A percentile compares a stretch with the other conserved stretches of the same genome.
Evolutionary conservation across 768 basidiomycete species (phyloP).

Genomic region (Lactarius quietus): DNA sequence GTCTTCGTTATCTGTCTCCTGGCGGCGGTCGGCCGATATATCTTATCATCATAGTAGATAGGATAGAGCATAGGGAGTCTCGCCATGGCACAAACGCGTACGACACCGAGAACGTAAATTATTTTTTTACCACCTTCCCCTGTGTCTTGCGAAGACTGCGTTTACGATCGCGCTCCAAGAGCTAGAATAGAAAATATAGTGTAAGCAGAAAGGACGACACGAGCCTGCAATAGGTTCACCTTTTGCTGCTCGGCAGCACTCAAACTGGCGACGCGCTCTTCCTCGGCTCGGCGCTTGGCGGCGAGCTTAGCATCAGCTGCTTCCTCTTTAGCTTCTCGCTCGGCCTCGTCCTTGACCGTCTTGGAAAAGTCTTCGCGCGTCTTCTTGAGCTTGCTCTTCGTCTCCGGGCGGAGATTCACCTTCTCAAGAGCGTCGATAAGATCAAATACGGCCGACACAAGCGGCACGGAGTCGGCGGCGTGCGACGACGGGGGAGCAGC

Average conservation of each 20-base stretch:
- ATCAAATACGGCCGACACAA: slow-evolving; percentile 68
- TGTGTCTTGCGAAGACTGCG: slow-evolving; percentile 66
- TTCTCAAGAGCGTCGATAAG: slow-evolving; percentile 65
- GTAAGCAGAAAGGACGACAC: slow-evolving; percentile 1
- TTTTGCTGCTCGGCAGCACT: slow-evolving; percentile 82
- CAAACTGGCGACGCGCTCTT: slow-evolving; percentile 68
- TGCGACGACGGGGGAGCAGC: slow-evolving; percentile 48
- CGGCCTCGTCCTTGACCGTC: slow-evolving; percentile 61
- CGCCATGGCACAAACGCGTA: not conserved
- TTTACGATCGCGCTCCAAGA: slow-evolving; percentile 75
- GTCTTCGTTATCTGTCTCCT: not conserved
- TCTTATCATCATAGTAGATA: slow-evolving; percentile 6
- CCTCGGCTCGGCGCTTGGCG: slow-evolving; percentile 68
- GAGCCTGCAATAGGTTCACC: slow-evolving; percentile 38
- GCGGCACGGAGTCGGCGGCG: slow-evolving; percentile 47
- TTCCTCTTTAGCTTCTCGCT: slow-evolving; percentile 69
- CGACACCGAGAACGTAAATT: slow-evolving; percentile 15
- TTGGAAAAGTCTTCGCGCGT: slow-evolving; percentile 68
- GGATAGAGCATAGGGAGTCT: slow-evolving; percentile 4
- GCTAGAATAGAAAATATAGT: slow-evolving; percentile 33
- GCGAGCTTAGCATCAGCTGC: slow-evolving; percentile 65
- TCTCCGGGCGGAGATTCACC: slow-evolving; percentile 70
- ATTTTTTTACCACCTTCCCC: slow-evolving; percentile 57
- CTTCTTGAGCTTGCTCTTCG: slow-evolving; percentile 70
- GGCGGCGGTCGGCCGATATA: not conserved